Conservation (phyloP, 108 stramenopile species). For the Skeletonema tropicum region DNA sequence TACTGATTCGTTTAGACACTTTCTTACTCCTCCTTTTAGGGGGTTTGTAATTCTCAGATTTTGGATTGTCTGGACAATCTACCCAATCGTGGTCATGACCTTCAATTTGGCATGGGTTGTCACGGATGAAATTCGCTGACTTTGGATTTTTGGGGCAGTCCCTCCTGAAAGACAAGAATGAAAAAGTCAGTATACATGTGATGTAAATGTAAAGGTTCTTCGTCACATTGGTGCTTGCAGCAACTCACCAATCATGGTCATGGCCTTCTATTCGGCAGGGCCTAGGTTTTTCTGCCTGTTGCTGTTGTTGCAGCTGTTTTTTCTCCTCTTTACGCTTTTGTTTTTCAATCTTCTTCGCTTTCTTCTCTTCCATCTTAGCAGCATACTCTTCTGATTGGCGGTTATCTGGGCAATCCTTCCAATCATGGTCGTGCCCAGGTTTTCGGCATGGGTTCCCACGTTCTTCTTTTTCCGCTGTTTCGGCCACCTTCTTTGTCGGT, state of each 20-base stretch:
- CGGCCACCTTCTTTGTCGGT: too few relatives aligned
- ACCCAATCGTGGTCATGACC: constrained; percentile 43
- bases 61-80: constrained; percentile 32
- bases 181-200: neutral
- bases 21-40: constrained; percentile 10
- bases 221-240: neutral
- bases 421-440: neutral
- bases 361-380: constrained; percentile 1
- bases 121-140: neutral
- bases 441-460: neutral
- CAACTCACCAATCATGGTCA: constrained; percentile 7
- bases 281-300: neutral
- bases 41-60: constrained; percentile 19
- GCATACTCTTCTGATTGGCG: constrained; percentile 2
- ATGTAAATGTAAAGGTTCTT: neutral
- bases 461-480: neutral
- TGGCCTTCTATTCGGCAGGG: neutral
- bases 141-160: neutral
- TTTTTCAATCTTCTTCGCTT: neutral
- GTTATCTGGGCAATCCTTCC: constrained; percentile 2
- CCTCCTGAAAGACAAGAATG: neutral
- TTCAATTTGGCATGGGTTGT: constrained; percentile 32
- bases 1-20: neutral
- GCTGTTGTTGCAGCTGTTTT: neutral
- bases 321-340: neutral